Evolutionary conservation across 345 rosid genomes (phyloP), one percentile per base, ranked within the genome.

Genomic region (Litchi chinensis): DNA sequence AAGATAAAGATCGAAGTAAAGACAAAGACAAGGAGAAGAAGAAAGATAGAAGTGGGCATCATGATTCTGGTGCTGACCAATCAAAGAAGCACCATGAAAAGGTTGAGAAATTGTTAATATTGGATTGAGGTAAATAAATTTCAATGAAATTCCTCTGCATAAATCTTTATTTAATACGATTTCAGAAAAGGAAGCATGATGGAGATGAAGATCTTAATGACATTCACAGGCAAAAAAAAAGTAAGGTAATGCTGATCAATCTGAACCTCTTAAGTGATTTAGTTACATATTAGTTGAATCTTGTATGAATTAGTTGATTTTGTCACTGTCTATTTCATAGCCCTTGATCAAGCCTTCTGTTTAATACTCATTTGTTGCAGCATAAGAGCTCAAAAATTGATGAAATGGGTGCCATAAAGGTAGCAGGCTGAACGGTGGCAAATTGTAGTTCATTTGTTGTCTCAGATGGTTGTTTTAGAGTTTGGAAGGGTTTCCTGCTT

Each of bases 171-270:
- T 22, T 69, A 41, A 62, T 74, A 66, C 79, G 37, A 74, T 79
- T 85, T 83, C 93, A 96, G 99, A 96, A 94, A 91, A 88, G 99
- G 88, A 96, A 93, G 88, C 99, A 93, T 60, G 96, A 88, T 70
- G 98, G 97, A 56, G 98, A 93, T 50, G 99, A 96, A 86, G 95
- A 94, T 87, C 83, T 90, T 11, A 96, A 86, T 83, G 98, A 93
- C 59, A 80, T 86, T 80, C 94, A 92, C 74, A 89, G 89, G 86
- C 97, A 90, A 91, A 94, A 94, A 86, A 96, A 96, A 86, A 91
- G 89, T 86, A 91, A 94, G 99, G 99, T 96, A 90, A 87, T 74
- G 76, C 28, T 67, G 69, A 70, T 52, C 26, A 71, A n/a, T 40
- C 52, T 40, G 21, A 71, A 10, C 64, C 21, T 8, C 9, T 43